phyloP scores from a whole-genome alignment of 805 yeast genomes.

The Candida chilensis region DNA sequence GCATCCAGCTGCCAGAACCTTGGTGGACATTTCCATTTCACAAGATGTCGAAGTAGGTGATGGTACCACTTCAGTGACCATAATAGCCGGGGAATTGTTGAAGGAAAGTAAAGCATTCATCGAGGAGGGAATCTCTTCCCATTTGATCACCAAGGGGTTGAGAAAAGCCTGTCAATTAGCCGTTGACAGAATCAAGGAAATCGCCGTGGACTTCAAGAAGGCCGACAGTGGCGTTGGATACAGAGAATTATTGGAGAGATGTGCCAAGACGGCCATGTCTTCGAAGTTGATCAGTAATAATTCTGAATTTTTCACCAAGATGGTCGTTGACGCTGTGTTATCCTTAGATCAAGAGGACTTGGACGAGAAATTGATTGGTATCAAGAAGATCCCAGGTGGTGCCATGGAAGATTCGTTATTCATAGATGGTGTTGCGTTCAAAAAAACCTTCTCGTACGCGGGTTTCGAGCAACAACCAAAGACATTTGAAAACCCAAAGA shows the following conservation, averaged over 20 bases:
- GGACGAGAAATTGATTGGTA: conserved; percentile 86
- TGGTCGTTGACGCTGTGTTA: conserved; percentile 94
- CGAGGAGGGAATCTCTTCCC: conserved; percentile 94
- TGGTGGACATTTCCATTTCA: conserved; percentile 89
- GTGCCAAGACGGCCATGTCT: conserved; percentile 97
- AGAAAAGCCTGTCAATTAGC: conserved; percentile 77
- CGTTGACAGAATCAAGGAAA: conserved; percentile 60
- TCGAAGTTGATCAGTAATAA: conserved; percentile 87
- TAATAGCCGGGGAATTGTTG: conserved; percentile 88
- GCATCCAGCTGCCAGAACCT: conserved; percentile 95
- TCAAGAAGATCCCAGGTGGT: conserved; percentile 93
- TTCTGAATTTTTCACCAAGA: conserved; percentile 82
- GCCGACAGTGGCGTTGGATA: conserved; percentile 38
- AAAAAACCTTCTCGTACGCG: conserved; percentile 94
- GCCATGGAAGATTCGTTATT: conserved; percentile 89
- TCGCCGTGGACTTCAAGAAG: conserved; percentile 35
- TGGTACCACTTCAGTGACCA: conserved; percentile 94
- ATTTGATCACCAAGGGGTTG: conserved; percentile 79
- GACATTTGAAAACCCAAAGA: conserved; percentile 66
- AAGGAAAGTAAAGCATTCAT: conserved; percentile 86
- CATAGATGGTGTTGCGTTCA: conserved; percentile 92
- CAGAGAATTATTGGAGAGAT: conserved; percentile 73
- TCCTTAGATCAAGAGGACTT: conserved; percentile 77
- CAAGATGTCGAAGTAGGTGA: conserved; percentile 99
- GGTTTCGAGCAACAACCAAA: conserved; percentile 99